Evolutionary conservation across 2,329 filamentous ascomycete species (phyloP).

Genomic region (Phyllosticta citriasiana): DNA sequence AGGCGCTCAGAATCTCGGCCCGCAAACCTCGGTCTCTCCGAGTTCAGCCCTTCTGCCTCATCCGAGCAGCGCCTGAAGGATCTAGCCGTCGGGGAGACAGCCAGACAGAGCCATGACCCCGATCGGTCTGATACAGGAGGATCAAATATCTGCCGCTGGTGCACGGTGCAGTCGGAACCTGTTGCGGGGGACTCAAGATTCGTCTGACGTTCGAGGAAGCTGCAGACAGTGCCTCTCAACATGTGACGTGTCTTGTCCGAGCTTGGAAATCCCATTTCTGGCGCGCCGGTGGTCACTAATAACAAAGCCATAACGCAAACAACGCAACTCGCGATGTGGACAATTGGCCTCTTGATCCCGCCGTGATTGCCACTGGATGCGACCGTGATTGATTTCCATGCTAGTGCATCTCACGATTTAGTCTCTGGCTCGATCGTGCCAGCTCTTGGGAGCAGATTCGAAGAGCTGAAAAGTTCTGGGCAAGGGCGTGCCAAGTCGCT

Average conservation of each 20-base stretch:
- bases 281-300: too few species aligned
- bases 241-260: slow-evolving; percentile 4
- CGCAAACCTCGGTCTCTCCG: background rate
- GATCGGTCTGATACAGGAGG: background rate
- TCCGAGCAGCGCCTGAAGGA: background rate
- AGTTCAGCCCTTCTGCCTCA: background rate
- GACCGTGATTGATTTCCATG: too few species aligned
- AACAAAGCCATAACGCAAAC: too few species aligned
- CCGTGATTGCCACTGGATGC: too few species aligned
- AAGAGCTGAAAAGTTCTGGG: too few species aligned
- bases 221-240: background rate
- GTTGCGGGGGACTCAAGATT: background rate
- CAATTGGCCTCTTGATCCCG: too few species aligned
- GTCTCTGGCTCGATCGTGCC: too few species aligned
- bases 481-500: too few species aligned
- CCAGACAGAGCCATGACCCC: background rate
- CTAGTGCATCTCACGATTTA: too few species aligned
- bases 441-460: too few species aligned
- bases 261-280: too few species aligned
- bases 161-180: background rate
- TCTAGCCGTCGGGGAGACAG: background rate
- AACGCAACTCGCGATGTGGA: too few species aligned
- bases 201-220: background rate
- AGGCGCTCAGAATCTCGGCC: background rate
- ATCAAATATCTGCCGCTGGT: background rate